Evolutionary conservation across 2,329 filamentous ascomycete genomes (phyloP).

Genomic region (Xylaria sp.): DNA sequence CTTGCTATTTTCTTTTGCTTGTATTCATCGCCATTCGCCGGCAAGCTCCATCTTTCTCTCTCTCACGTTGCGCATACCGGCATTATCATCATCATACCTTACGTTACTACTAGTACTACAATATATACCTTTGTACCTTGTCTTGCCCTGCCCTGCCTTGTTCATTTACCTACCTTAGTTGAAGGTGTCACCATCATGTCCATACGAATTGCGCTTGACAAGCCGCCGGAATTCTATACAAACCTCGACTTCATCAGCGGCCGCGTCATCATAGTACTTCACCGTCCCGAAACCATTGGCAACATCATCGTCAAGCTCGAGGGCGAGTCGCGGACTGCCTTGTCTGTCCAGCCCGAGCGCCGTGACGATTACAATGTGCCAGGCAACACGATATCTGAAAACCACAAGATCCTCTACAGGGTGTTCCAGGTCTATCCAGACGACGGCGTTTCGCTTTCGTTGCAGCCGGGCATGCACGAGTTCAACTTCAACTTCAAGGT

Average conservation of each 20-base stretch:
- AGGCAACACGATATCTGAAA: constrained; percentile 64
- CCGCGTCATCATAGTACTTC: constrained; percentile 65
- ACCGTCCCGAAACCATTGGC: constrained; percentile 75
- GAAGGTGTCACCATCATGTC: constrained; percentile 63
- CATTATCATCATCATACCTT: too few relatives aligned
- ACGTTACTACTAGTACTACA: too few relatives aligned
- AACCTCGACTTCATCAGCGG: constrained; percentile 81
- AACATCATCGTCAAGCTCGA: constrained; percentile 86
- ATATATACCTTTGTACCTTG: not conserved
- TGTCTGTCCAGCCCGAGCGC: constrained; percentile 63
- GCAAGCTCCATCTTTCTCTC: not conserved
- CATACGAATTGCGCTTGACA: constrained; percentile 73
- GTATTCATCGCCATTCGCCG: not conserved
- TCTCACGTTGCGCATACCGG: not conserved
- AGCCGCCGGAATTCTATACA: constrained; percentile 77
- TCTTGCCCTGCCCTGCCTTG: not conserved
- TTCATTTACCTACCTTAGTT: not conserved
- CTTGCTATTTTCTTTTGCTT: not conserved
- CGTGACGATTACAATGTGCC: constrained; percentile 53
- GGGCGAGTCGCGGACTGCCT: constrained; percentile 77
- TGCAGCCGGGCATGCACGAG: constrained; percentile 74
- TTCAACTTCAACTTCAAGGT: constrained; percentile 85
- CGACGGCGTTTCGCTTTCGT: constrained; percentile 56
- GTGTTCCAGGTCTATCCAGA: constrained; percentile 78
- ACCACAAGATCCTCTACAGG: constrained; percentile 80